A percentile compares a stretch with the other conserved stretches of the same genome.
Conservation (phyloP, 2,329 filamentous ascomycete genomes). For the Apiospora pterosperma region DNA sequence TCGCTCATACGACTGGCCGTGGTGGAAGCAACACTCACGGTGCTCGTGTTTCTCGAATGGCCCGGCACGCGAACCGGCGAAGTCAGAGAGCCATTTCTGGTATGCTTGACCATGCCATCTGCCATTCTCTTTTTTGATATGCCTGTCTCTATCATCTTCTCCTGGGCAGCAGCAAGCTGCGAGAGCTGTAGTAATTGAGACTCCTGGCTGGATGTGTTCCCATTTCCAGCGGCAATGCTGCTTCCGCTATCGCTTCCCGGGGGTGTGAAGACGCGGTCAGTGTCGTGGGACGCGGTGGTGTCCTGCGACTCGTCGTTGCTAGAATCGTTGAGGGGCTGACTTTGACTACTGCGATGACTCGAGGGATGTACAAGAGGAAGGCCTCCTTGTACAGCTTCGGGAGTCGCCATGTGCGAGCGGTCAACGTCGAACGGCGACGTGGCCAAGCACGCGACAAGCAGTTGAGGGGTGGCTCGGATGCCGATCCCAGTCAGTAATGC, state of each 20-base stretch:
- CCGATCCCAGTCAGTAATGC: background rate
- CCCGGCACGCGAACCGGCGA: conserved; percentile 46
- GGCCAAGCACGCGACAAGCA: background rate
- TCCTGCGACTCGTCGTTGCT: conserved; percentile 40
- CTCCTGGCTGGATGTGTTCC: conserved; percentile 46
- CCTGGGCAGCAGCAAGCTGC: conserved; percentile 51
- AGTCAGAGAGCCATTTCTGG: conserved; percentile 34
- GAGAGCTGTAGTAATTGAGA: conserved; percentile 58
- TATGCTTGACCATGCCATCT: conserved; percentile 67
- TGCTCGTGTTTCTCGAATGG: conserved; percentile 71
- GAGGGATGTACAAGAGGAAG: background rate
- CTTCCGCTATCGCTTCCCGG: conserved; percentile 38
- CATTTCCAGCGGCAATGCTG: conserved; percentile 35
- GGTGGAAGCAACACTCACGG: conserved; percentile 58
- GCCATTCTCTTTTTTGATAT: conserved; percentile 69
- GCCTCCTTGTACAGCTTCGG: background rate
- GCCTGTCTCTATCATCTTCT: conserved; percentile 39
- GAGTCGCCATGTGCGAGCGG: background rate
- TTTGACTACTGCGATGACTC: background rate
- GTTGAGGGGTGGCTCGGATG: conserved; percentile 1
- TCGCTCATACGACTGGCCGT: conserved; percentile 72
- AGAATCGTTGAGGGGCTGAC: conserved; percentile 21
- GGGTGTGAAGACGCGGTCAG: conserved; percentile 41
- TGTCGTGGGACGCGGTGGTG: conserved; percentile 37
- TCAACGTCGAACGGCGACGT: conserved; percentile 4